Conservation (phyloP, 495 filamentous ascomycete genomes). For the Rhypophila decipiens region DNA sequence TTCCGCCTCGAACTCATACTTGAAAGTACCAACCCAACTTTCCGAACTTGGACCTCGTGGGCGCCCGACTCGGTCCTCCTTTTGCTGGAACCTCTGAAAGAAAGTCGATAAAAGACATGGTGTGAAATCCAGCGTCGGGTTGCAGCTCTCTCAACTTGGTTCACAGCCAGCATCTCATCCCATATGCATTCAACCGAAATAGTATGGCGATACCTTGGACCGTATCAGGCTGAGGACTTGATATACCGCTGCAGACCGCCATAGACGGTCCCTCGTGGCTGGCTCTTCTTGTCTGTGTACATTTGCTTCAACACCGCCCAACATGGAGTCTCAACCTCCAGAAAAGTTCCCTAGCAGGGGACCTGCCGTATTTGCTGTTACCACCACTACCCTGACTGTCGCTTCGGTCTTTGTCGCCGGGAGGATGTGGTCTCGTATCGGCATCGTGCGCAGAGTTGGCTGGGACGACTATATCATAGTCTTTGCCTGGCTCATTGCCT, state of each 20-base stretch:
- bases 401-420: constrained; percentile 66
- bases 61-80: too few species aligned
- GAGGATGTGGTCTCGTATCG: constrained; percentile 63
- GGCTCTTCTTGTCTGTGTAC: neutral
- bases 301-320: neutral
- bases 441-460: constrained; percentile 61
- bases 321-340: neutral
- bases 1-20: too few species aligned
- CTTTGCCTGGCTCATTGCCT: constrained; percentile 75
- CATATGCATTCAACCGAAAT: neutral
- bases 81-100: too few species aligned
- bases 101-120: too few species aligned
- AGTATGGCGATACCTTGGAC: constrained; percentile 1
- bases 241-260: neutral
- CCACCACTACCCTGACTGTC: constrained; percentile 58
- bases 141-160: neutral
- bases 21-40: too few species aligned
- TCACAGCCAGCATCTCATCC: neutral
- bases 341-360: constrained; percentile 47
- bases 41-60: too few species aligned
- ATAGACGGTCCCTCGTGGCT: neutral
- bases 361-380: constrained; percentile 66
- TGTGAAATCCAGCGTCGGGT: neutral
- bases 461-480: constrained; percentile 82
- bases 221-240: neutral